These are phyloP conservation scores for Geotrichum australiense DNA, from an alignment of 1,139 yeast genomes.

Conservation along the genomic window DNA sequence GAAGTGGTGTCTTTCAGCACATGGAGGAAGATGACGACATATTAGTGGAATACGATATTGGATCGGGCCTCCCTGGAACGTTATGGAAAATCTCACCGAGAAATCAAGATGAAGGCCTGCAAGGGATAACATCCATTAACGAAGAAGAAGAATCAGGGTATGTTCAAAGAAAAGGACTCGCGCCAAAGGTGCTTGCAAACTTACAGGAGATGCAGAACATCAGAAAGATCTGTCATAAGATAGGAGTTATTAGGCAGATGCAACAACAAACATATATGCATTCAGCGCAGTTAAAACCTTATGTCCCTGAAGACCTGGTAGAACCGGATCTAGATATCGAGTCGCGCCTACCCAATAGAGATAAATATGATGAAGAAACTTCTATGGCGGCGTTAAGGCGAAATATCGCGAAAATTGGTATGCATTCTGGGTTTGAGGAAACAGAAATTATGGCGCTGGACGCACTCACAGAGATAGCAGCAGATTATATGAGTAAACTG, in stretches of 20 bases:
- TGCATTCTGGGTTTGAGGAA: conserved; percentile 91
- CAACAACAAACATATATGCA: conserved; percentile 77
- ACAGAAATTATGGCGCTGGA: conserved; percentile 74
- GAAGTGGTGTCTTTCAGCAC: conserved; percentile 18
- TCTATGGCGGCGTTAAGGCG: conserved; percentile 63
- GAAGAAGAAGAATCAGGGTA: conserved; percentile 22
- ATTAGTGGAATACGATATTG: conserved; percentile 76
- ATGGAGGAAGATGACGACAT: conserved; percentile 48
- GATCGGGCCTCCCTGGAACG: conserved; percentile 72
- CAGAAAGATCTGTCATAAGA: conserved; percentile 79
- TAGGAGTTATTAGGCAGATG: conserved; percentile 82
- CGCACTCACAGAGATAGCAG: conserved; percentile 76
- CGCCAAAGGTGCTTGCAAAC: conserved; percentile 54
- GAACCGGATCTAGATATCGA: conserved; percentile 74
- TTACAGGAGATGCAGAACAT: conserved; percentile 80
- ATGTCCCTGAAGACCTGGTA: conserved; percentile 52
- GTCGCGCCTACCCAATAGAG: conserved; percentile 67
- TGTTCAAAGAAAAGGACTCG: conserved; percentile 32
- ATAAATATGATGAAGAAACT: conserved; percentile 47
- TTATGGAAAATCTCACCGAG: conserved; percentile 38
- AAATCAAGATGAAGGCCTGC: conserved; percentile 40
- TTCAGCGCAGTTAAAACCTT: conserved; percentile 65
- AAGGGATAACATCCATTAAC: conserved; percentile 21
- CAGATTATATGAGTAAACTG: conserved; percentile 66
- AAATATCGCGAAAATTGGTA: conserved; percentile 68